Percentiles rank a stretch among this genome's conserved stretches.
Evolutionary conservation across 2,329 filamentous ascomycete genomes (phyloP).

Genomic region (Aspergillus sp.): DNA sequence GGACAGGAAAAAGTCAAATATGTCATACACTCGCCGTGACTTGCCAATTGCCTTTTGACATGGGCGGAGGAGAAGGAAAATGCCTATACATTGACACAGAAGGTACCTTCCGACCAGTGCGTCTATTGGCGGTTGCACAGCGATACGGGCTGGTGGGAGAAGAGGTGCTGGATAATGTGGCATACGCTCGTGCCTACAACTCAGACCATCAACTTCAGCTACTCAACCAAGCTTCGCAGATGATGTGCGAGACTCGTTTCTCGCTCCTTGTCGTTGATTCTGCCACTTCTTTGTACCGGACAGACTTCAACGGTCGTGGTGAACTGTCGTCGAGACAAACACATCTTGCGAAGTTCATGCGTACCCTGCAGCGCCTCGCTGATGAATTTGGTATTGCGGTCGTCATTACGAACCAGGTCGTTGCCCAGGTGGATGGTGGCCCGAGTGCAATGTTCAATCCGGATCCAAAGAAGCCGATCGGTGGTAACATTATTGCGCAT

Average conservation of each 20-base stretch:
- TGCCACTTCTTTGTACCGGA: conserved; percentile 91
- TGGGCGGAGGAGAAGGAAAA: conserved; percentile 97
- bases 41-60: conserved; percentile 95
- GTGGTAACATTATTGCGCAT: conserved; percentile 97
- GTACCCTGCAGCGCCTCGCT: conserved; percentile 53
- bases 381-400: conserved; percentile 93
- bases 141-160: conserved; percentile 93
- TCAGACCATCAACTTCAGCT: conserved; percentile 96
- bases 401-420: conserved; percentile 98
- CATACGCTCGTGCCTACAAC: conserved; percentile 97
- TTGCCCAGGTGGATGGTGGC: conserved; percentile 95
- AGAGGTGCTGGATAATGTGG: conserved; percentile 97
- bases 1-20: conserved; percentile 97
- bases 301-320: conserved; percentile 94
- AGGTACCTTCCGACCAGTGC: conserved; percentile 92
- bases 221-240: conserved; percentile 89
- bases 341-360: conserved; percentile 53
- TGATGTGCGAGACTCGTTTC: conserved; percentile 99
- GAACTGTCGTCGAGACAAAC: conserved; percentile 88
- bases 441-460: conserved; percentile 98
- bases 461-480: conserved; percentile 98
- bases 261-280: conserved; percentile 95
- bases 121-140: conserved; percentile 87
- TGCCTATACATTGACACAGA: conserved; percentile 99
- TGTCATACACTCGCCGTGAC: conserved; percentile 98